phyloP scores from a whole-genome alignment of 306 rosid genomes.

The Albizia julibrissin region DNA sequence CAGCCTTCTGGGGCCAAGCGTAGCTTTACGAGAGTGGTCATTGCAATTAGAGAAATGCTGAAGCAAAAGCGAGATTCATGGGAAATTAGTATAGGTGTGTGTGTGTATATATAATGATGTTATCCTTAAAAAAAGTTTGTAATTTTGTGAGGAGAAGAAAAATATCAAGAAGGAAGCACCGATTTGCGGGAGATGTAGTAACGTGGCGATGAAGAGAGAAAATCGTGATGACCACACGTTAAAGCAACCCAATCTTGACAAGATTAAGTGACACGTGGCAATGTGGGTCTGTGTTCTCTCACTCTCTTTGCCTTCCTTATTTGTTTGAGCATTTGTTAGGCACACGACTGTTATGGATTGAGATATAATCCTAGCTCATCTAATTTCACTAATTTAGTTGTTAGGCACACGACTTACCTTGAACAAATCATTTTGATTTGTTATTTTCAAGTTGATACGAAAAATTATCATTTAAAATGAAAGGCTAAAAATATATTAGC shows the following conservation, averaged over 20 bases:
- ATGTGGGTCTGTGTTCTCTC: slow-evolving; percentile 29
- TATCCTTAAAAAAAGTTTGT: slow-evolving; percentile 1
- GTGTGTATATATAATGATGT: not conserved
- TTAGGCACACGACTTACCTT: too few species aligned
- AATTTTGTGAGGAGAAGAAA: slow-evolving; percentile 24
- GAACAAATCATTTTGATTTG: too few species aligned
- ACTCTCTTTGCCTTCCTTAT: not conserved
- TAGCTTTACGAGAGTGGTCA: slow-evolving; percentile 63
- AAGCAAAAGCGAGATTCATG: slow-evolving; percentile 9
- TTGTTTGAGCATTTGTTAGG: not conserved
- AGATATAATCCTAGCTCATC: not conserved
- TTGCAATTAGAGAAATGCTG: slow-evolving; percentile 16
- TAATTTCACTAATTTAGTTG: not conserved
- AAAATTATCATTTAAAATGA: too few species aligned
- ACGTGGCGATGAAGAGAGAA: slow-evolving; percentile 39
- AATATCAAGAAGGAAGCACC: slow-evolving; percentile 40
- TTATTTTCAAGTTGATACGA: too few species aligned
- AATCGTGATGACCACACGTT: slow-evolving; percentile 94
- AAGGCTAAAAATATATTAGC: too few species aligned
- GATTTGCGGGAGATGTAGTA: slow-evolving; percentile 2
- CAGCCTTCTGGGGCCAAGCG: slow-evolving; percentile 58
- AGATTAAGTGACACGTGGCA: slow-evolving; percentile 57
- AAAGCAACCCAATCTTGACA: slow-evolving; percentile 57
- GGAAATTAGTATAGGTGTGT: not conserved
- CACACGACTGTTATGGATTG: slow-evolving; percentile 3